A percentile compares a stretch with the other conserved stretches of the same genome.
Conservation (phyloP, 1,284 basidiomycete genomes). For the Moesziomyces antarcticus region DNA sequence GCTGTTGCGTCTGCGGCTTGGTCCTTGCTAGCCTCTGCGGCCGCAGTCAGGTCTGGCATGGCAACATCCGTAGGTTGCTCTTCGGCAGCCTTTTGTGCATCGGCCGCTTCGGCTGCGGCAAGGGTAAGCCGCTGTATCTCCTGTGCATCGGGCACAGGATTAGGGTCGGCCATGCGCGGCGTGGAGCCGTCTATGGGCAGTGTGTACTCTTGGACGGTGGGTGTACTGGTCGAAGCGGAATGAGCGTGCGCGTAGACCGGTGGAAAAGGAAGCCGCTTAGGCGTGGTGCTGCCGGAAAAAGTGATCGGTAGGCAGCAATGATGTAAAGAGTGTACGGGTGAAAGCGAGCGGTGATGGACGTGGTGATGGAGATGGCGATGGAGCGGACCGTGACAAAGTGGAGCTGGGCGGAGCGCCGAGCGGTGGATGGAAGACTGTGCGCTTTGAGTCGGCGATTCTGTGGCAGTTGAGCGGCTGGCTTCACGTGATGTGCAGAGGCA, state of each 20-base stretch:
- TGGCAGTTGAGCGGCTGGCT: slow-evolving; percentile 7
- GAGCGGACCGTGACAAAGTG: not conserved
- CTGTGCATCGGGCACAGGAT: slow-evolving; percentile 36
- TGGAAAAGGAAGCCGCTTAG: not conserved
- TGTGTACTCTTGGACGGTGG: slow-evolving; percentile 7
- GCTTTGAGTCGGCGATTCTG: not conserved
- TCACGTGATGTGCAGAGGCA: slow-evolving; percentile 23
- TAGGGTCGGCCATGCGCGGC: slow-evolving; percentile 40
- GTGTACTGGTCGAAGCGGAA: not conserved
- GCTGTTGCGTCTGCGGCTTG: not conserved
- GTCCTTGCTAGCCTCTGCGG: not conserved
- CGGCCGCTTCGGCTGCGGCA: slow-evolving; percentile 29
- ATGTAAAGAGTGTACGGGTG: slow-evolving; percentile 9
- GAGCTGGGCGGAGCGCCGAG: slow-evolving; percentile 7
- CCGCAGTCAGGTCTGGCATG: slow-evolving; percentile 16
- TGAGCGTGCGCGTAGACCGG: slow-evolving; percentile 15
- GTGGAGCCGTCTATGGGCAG: slow-evolving; percentile 10
- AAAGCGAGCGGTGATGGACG: not conserved
- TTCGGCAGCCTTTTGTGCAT: slow-evolving; percentile 10
- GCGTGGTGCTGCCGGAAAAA: not conserved
- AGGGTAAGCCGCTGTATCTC: slow-evolving; percentile 34
- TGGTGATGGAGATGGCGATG: not conserved
- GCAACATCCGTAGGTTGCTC: slow-evolving; percentile 12
- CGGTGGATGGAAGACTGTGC: slow-evolving; percentile 11
- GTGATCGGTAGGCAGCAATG: not conserved